Base-by-base conservation (phyloP, 169 alveolate genomes). In the Cryptosporidium felis region DNA sequence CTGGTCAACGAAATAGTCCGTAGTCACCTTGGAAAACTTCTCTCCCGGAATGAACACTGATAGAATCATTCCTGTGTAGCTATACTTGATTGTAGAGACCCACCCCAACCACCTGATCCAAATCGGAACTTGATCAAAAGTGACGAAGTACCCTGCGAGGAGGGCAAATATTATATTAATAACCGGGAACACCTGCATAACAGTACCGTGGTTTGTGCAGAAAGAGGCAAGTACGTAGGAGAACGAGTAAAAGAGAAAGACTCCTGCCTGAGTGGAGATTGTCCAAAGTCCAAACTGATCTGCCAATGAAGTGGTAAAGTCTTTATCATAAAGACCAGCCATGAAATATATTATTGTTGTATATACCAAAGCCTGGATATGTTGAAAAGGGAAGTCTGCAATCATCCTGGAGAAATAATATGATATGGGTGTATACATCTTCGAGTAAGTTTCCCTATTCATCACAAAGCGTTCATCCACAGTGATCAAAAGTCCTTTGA, bases 91-190 rank as follows among this genome's bases (percentile, higher is more conserved):
- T 49, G 91, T 56, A 2, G 94, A 89, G 16, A 92, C 12, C 62
- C 91, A 85, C 38, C 91, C 91, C 44, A 92, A 53, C 90, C 91
- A 89, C 26, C 89, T 80, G 36, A 93, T 63, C 88, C 89, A 92
- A 21, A 40, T 45, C 0, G 96, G 95, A 46, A 93, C 88, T 61
- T 82, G 89, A 21, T 89, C 88, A 38, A 90, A 81, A 23, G 91
- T 91, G 23, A 90, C 90, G 80, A 93, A 92, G 80, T 89, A 82
- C 0, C 96, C 96, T 0, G 94, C 92, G 66, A 93, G 58, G n/a
- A 74, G 42, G 42, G 61, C 60, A 45, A 74, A 74, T 10, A 74
- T 49, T 9, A 74, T 30, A 41, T 53, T 74, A 40, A 56, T 36
- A 0, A 74, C 18, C 6, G 85, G 85, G 67, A 74, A 74, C 18